Base-by-base conservation (phyloP, 2,329 filamentous ascomycete species). In the Magnaporthiopsis rhizophila region DNA sequence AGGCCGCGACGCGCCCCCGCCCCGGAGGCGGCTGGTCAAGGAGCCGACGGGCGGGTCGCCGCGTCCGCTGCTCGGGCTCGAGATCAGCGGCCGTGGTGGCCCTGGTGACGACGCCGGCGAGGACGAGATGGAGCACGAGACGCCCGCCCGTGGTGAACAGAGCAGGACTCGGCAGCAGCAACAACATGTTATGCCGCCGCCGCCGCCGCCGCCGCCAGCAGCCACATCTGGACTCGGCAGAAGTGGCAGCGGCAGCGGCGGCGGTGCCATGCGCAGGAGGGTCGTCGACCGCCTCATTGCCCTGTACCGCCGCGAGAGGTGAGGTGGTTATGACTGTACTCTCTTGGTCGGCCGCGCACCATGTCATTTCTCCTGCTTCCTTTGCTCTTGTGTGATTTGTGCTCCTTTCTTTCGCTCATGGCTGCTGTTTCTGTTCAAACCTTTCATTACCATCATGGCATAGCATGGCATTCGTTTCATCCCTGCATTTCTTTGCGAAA, bases 11-110 rank as follows among this genome's bases (percentile, higher is more conserved):
- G 8, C 62, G 30, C 62, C 65, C 11, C 68, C 62, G 21, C 63
- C 64, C 18, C 62, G 64, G 15, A 66, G 69, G 63, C 67, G 69
- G 64, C 68, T 71, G 32, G 67, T 70, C 62, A 70, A 71, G 64
- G 69, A 69, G 13, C 68, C 67, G 11, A 58, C 26, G 26, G 65
- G 63, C 59, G 67, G 66, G 26, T 68, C 68, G 32, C 68, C 67
- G 15, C 63, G 68, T 32, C 67, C 68, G 34, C 62, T 64, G 1
- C 66, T 68, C 12, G 61, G 67, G 7, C 32, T 65, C 3, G 68
- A 66, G 58, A 64, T 69, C 11, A 32, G 61, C 1, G 66, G 67
- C 11, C 57, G 61, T 13, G 36, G 64, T n/a, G n/a, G n/a, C 24
- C 61, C n/a, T 15, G 50, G 21, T 9, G 26, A 28, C 26, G 53